Percentiles rank a stretch among this genome's conserved stretches.
Evolutionary conservation across 768 basidiomycete species (phyloP).

Genomic region (Collybiopsis luxurians): DNA sequence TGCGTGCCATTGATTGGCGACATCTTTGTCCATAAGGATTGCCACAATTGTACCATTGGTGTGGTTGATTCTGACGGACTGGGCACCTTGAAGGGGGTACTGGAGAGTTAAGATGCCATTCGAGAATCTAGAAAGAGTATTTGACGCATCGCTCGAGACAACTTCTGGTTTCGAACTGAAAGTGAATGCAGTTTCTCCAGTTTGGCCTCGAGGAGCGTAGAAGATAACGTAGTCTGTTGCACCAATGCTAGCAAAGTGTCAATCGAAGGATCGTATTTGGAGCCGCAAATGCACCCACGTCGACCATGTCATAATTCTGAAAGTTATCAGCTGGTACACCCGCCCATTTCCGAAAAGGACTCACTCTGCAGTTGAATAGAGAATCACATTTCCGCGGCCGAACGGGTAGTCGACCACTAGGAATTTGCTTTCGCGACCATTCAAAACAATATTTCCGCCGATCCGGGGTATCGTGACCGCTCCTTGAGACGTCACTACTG

Average conservation of each 20-base stretch:
- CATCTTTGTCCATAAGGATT: constrained; percentile 42
- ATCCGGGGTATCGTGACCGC: constrained; percentile 31
- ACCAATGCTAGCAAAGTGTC: constrained; percentile 31
- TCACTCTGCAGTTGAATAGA: constrained; percentile 48
- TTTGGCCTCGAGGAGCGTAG: constrained; percentile 39
- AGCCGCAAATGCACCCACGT: constrained; percentile 29
- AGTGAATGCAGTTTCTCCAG: constrained; percentile 40
- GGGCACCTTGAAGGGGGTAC: constrained; percentile 30
- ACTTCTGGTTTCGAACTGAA: constrained; percentile 30
- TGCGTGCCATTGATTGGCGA: constrained; percentile 48
- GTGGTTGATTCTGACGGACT: constrained; percentile 31
- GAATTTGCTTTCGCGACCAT: no score
- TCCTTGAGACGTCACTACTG: constrained; percentile 39
- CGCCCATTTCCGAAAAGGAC: constrained; percentile 10
- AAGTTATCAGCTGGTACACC: background rate
- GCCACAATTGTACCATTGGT: constrained; percentile 26
- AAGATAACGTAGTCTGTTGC: constrained; percentile 39
- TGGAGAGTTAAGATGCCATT: constrained; percentile 39
- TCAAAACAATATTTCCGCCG: constrained; percentile 35
- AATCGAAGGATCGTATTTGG: background rate
- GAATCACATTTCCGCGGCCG: no score
- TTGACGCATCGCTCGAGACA: constrained; percentile 22
- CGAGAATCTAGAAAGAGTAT: constrained; percentile 25
- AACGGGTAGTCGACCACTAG: no score
- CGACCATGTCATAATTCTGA: constrained; percentile 52